These are phyloP conservation scores for Dryadomyces quercivorus DNA, from an alignment of 2,329 filamentous ascomycete genomes.

Conservation along the genomic window DNA sequence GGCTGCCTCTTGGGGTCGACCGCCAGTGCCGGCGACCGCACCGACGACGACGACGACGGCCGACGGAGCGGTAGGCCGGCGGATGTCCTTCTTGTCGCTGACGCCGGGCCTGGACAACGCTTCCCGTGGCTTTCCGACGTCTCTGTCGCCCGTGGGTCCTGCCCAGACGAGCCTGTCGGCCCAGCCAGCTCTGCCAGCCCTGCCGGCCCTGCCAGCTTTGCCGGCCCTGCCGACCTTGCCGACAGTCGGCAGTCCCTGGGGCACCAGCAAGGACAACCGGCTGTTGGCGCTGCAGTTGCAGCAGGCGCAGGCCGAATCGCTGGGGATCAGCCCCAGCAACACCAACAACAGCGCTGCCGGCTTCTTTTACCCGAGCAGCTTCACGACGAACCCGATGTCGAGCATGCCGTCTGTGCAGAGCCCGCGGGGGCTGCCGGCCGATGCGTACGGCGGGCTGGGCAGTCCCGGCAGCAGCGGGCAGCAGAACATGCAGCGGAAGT, in stretches of 20 bases:
- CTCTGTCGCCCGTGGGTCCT: slow-evolving; percentile 9
- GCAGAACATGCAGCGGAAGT: slow-evolving; percentile 1
- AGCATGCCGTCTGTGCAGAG: slow-evolving; percentile 21
- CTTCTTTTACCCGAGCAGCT: slow-evolving; percentile 16
- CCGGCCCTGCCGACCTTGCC: not conserved
- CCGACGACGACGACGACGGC: not conserved
- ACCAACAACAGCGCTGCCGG: not conserved
- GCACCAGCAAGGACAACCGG: not conserved
- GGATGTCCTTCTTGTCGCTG: not conserved
- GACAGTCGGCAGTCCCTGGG: not conserved
- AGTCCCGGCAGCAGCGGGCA: not conserved
- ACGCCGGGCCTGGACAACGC: not conserved
- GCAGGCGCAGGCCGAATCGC: slow-evolving; percentile 7
- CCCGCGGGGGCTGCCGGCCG: slow-evolving; percentile 16
- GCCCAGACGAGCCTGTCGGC: not conserved
- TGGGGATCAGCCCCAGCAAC: not conserved
- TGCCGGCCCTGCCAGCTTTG: not conserved
- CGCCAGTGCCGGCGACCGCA: not conserved
- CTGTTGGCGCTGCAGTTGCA: slow-evolving; percentile 9
- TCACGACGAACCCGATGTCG: slow-evolving; percentile 15
- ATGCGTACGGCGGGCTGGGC: not conserved
- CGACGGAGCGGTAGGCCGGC: not conserved
- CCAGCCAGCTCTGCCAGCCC: not conserved
- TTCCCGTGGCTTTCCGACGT: slow-evolving; percentile 10
- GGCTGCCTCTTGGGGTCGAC: not conserved